Conservation (phyloP, 106 monocot species). For the Phalaenopsis aphrodite region DNA sequence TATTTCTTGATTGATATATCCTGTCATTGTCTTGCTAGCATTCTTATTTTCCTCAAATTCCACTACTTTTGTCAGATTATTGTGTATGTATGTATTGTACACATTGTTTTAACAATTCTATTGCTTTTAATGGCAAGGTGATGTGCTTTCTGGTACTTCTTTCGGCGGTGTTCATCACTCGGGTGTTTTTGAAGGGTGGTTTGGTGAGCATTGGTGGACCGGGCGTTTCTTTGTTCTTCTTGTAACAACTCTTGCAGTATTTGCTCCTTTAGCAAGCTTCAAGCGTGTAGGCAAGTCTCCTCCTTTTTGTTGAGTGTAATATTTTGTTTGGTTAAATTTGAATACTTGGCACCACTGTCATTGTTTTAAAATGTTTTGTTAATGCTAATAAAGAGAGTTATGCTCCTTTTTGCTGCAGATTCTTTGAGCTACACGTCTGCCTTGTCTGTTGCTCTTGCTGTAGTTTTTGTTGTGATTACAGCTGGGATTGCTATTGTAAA, state of each 20-base stretch:
- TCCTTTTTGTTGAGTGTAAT: neutral
- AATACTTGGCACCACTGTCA: neutral
- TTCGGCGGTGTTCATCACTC: slow-evolving; percentile 46
- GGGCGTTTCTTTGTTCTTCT: slow-evolving; percentile 46
- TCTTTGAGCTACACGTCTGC: slow-evolving; percentile 70
- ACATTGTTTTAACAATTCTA: neutral
- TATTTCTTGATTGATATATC: neutral
- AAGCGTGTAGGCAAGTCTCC: slow-evolving; percentile 53
- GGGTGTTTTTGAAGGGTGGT: slow-evolving; percentile 68
- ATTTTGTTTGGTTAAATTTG: neutral
- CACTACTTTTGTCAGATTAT: neutral
- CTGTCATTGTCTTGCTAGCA: neutral
- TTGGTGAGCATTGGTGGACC: slow-evolving; percentile 69
- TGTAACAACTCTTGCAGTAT: slow-evolving; percentile 43
- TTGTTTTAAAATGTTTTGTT: neutral
- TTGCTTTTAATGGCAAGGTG: slow-evolving; percentile 24
- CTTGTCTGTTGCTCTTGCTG: slow-evolving; percentile 62
- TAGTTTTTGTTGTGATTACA: slow-evolving; percentile 60
- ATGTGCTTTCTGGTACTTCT: slow-evolving; percentile 72
- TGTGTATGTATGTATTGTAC: neutral
- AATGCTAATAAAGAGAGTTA: neutral
- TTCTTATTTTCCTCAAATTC: neutral
- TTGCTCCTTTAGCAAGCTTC: slow-evolving; percentile 54
- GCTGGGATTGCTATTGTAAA: slow-evolving; percentile 60
- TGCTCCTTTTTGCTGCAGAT: slow-evolving; percentile 31